Evolutionary conservation across 2,329 filamentous ascomycete genomes (phyloP), one percentile per base, ranked within the genome.

Genomic region (Fusarium chlamydosporum): DNA sequence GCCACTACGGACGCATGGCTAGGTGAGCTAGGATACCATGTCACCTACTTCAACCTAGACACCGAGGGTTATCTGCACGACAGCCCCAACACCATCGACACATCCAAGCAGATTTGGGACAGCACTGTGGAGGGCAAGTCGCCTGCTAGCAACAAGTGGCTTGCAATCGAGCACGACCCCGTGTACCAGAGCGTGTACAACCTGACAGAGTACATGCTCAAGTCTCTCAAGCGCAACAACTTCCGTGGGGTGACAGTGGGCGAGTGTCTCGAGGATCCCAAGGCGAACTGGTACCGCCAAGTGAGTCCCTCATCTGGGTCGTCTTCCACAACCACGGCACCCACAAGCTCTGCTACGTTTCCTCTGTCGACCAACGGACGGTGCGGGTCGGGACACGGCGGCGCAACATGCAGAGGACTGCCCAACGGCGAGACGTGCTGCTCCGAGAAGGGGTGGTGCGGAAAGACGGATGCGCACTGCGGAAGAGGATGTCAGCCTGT

Each of bases 31-130:
- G 84, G 84, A n/a, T 89, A 89, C 75, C 85, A 88, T 72, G 73
- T 88, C 72, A 82, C 83, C 29, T 88, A 88, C 77, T 88, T 88
- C 71, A 84, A 88, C 73, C 78, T 89, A 43, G 87, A 90, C 72
- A 89, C 87, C 4, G 82, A 87, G 56, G 87, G 88, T 56, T 89
- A 88, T 73, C 78, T 87, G 55, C 83, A 88, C 70, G 80, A 83
- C 55, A 78, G 77, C 16, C 80, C 85, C 7, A 77, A 82, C 35
- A 79, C 79, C 58, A 87, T 88, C 68, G 76, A 79, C 56, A 71
- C 79, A 10, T 83, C 81, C 56, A 81, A 86, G 65, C 72, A 74
- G 6, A 79, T 77, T 27, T 82, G 76, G 74, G 78, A 79, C 41
- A 63, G 66, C 2, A 73, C 74, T 16, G 78, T 81, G 37, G 84